A percentile compares a stretch with the other conserved stretches of the same genome.
These are phyloP conservation scores for Psidium friedrichsthalianum DNA, from an alignment of 345 rosid species.

Conservation along the genomic window DNA sequence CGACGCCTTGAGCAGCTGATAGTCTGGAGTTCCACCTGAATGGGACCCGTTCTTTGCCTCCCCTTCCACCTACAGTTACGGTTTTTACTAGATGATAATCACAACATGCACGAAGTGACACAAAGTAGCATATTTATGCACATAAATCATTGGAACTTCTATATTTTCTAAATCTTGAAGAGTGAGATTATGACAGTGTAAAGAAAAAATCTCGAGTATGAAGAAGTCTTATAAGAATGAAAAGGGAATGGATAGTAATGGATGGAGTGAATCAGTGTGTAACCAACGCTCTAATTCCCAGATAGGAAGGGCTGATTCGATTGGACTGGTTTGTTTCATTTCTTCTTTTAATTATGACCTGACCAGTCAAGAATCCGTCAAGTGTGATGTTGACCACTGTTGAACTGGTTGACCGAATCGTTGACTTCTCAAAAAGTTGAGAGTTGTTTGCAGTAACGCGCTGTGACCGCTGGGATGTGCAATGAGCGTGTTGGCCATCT, in stretches of 20 bases:
- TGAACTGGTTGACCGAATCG: background rate
- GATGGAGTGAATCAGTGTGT: background rate
- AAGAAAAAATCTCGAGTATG: background rate
- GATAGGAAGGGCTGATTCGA: background rate
- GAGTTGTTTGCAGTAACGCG: background rate
- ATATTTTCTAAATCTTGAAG: background rate
- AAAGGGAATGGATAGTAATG: background rate
- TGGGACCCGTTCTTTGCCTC: slow-evolving; percentile 20
- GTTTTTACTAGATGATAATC: background rate
- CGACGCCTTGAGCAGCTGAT: slow-evolving; percentile 30
- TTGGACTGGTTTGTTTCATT: background rate
- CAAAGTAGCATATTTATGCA: background rate
- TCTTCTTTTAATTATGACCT: background rate
- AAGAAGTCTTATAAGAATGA: background rate
- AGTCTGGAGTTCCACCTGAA: slow-evolving; percentile 41
- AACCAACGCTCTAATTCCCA: background rate
- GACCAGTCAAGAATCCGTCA: background rate
- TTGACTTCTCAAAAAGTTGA: background rate
- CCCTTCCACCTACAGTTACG: slow-evolving; percentile 21
- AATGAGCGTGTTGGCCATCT: background rate
- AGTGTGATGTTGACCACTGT: background rate
- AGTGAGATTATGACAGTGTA: background rate
- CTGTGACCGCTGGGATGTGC: background rate
- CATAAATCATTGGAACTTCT: background rate
- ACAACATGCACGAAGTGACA: background rate